A percentile compares a stretch with the other conserved stretches of the same genome.
Evolutionary conservation across 148 eudicot species (phyloP).

Genomic region (Gaultheria prostrata): DNA sequence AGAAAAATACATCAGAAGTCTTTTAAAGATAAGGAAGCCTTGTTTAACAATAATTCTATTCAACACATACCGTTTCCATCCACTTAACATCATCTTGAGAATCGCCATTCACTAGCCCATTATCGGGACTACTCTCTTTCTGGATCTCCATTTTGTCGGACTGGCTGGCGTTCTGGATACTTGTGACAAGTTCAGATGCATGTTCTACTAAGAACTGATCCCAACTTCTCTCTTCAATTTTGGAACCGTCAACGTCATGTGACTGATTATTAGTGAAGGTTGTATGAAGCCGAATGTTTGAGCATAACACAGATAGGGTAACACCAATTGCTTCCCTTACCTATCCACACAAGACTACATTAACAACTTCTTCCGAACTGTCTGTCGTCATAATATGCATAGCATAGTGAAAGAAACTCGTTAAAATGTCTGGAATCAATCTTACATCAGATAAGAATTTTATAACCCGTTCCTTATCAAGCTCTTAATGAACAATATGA

Average conservation of each 20-base stretch:
- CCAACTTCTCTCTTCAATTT: conserved; percentile 48
- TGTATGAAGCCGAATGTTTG: conserved; percentile 67
- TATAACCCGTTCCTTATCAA: background rate
- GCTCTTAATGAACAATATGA: background rate
- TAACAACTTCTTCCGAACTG: background rate
- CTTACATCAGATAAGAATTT: conserved; percentile 9
- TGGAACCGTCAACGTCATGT: conserved; percentile 25
- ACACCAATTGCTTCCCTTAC: conserved; percentile 96
- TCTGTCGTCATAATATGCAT: background rate
- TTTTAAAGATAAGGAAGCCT: conserved; percentile 8
- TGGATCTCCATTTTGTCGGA: conserved; percentile 50
- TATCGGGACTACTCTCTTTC: conserved; percentile 35
- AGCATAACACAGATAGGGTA: conserved; percentile 80
- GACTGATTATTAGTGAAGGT: conserved; percentile 32
- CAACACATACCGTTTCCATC: conserved; percentile 89
- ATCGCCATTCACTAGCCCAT: conserved; percentile 47
- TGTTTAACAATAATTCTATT: background rate
- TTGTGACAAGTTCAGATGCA: conserved; percentile 66
- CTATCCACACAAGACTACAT: conserved; percentile 38
- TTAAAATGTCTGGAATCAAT: background rate
- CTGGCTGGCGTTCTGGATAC: conserved; percentile 53
- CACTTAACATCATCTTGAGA: conserved; percentile 81
- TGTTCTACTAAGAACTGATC: conserved; percentile 49
- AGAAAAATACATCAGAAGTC: conserved; percentile 16
- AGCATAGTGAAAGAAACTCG: background rate